These are phyloP conservation scores for Cryptococcus amylolentus DNA, from an alignment of 1,284 basidiomycete species.

Conservation along the genomic window DNA sequence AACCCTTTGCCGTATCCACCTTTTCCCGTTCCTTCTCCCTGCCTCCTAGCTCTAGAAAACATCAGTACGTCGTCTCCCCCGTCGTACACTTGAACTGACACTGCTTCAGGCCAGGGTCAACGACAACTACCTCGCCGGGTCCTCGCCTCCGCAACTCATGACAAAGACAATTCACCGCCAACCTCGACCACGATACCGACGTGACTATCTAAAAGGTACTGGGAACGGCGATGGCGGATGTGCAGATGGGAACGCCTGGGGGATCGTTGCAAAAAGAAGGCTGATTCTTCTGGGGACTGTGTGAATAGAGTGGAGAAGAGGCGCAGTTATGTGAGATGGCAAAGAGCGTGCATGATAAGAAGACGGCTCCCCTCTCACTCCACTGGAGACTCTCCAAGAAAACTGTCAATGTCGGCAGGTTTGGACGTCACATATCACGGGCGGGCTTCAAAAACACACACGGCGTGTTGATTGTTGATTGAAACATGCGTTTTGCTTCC, in stretches of 20 bases:
- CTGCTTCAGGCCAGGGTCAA: conserved; percentile 53
- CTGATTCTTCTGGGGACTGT: conserved; percentile 49
- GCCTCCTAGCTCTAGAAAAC: conserved; percentile 20
- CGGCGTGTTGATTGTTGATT: too few species aligned
- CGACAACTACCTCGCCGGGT: conserved; percentile 58
- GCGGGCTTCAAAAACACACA: too few species aligned
- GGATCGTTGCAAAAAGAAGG: conserved; percentile 47
- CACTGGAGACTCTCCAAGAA: too few species aligned
- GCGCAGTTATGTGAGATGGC: conserved; percentile 27
- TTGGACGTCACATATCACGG: too few species aligned
- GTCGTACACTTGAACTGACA: not conserved
- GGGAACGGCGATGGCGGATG: conserved; percentile 46
- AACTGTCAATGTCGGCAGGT: too few species aligned
- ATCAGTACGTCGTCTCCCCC: conserved; percentile 21
- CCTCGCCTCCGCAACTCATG: conserved; percentile 48
- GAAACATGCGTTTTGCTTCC: too few species aligned
- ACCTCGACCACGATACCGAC: conserved; percentile 52
- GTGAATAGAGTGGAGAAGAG: conserved; percentile 50
- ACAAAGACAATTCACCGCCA: conserved; percentile 56
- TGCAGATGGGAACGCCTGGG: conserved; percentile 52
- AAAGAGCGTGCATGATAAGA: not conserved
- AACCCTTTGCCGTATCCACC: too few species aligned
- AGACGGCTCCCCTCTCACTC: not conserved
- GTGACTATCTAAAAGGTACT: conserved; percentile 52
- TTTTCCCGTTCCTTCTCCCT: too few species aligned